These are phyloP conservation scores for Clavispora asparagi DNA, from an alignment of 805 yeast genomes.

Conservation along the genomic window DNA sequence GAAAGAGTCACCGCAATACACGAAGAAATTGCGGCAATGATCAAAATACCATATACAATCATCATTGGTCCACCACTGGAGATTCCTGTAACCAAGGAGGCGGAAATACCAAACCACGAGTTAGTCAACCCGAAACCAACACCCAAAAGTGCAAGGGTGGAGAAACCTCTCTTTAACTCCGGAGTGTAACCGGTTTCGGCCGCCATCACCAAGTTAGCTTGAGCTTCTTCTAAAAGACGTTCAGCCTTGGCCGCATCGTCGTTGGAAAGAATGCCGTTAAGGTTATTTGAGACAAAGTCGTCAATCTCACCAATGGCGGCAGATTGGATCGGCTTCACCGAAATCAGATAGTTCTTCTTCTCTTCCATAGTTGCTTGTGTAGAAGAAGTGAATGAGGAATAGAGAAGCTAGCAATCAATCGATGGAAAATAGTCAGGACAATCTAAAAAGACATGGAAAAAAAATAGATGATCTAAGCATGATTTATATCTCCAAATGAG, in stretches of 20 bases:
- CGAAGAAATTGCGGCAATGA: slow-evolving; percentile 42
- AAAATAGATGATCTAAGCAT: too few relatives aligned
- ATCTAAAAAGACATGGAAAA: too few relatives aligned
- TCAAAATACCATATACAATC: slow-evolving; percentile 52
- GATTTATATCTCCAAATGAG: too few relatives aligned
- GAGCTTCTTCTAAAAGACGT: slow-evolving; percentile 14
- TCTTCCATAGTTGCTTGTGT: not conserved
- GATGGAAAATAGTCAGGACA: too few relatives aligned
- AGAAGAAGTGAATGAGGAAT: not conserved
- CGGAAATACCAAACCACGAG: slow-evolving; percentile 59
- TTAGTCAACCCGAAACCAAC: slow-evolving; percentile 58
- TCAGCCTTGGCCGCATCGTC: slow-evolving; percentile 2
- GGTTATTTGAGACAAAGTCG: slow-evolving; percentile 1
- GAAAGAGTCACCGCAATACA: slow-evolving; percentile 47
- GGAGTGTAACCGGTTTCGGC: slow-evolving; percentile 26
- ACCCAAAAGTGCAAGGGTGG: slow-evolving; percentile 34
- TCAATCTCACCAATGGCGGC: slow-evolving; percentile 5
- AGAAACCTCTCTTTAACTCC: slow-evolving; percentile 15
- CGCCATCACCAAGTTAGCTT: slow-evolving; percentile 21
- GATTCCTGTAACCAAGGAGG: slow-evolving; percentile 51
- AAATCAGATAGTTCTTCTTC: not conserved
- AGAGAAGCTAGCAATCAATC: too few relatives aligned
- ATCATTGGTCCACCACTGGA: slow-evolving; percentile 55
- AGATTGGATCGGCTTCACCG: slow-evolving; percentile 3
- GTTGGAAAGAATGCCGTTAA: not conserved